Evolutionary conservation across 805 yeast genomes (phyloP), one percentile per base, ranked within the genome.

Genomic region (Ogataea methanolica): DNA sequence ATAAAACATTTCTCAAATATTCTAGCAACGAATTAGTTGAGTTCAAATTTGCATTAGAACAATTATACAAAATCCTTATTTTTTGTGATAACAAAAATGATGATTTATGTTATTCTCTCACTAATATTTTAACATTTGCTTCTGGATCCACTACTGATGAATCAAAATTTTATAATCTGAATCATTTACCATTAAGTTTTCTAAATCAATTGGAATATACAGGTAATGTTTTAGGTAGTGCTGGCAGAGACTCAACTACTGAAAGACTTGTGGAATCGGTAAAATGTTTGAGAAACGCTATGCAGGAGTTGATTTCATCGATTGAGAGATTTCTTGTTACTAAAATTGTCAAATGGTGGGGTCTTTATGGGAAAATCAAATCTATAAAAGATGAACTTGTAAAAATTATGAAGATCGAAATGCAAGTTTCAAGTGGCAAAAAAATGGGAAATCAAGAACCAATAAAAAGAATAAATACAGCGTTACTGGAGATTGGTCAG

Each of bases 1-100:
- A 76, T 45, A 75, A 71, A 42, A 69, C 70, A 33, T 81, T 81
- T 52, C 52, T 80, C 31, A 69, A 68, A 35, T 79, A 68, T 49
- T 73, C 83, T 0, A 46, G 62, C 21, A 62, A 65, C 9, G 83
- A 80, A 52, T 58, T 80, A 17, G 54, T 52, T 4, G 56, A 54
- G 4, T 71, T 70, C 47, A 56, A 61, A 17, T 49, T 41, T 2
- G 36, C 53, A 1, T 57, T 73, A 15, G 61, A 65, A 14, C 67
- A 59, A 46, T 56, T 79, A 26, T 69, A 68, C 50, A 73, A 52
- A 23, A 40, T 50, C 39, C 15, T 36, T 2, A 40, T 44, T 6
- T 45, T 53, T 31, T n/a, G 33, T 16, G 44, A 66, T 5, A 38
- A 61, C 19, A 74, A 75, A 51, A 47, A 55, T 12, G 48, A 61